These are phyloP conservation scores for Corylus heterophylla DNA, from an alignment of 306 rosid species.

Conservation along the genomic window DNA sequence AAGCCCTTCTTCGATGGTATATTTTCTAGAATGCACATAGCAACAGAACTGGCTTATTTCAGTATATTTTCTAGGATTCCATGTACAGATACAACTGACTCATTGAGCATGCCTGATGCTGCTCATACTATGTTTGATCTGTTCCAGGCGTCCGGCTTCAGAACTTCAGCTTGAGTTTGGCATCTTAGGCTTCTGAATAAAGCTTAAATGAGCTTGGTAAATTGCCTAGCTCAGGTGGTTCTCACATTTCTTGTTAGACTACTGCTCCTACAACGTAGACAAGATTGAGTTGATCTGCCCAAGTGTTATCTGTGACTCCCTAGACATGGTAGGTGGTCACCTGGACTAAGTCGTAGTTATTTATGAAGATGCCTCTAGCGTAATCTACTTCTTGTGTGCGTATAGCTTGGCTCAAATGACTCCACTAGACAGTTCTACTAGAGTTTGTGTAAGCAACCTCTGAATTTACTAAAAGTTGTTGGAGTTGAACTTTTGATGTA, in stretches of 20 bases:
- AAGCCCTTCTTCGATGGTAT: not conserved
- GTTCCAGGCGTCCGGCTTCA: not conserved
- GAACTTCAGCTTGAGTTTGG: not conserved
- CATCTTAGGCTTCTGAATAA: not conserved
- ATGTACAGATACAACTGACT: not conserved
- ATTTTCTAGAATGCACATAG: not conserved
- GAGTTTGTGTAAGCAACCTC: not conserved
- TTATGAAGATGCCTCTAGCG: not conserved
- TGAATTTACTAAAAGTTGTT: not conserved
- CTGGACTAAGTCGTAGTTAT: not conserved
- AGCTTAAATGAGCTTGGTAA: constrained; percentile 1
- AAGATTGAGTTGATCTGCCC: not conserved
- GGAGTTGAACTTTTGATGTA: not conserved
- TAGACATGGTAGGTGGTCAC: not conserved
- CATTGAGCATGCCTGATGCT: not conserved
- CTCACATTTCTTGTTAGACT: not conserved
- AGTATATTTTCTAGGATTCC: not conserved
- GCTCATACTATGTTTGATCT: not conserved
- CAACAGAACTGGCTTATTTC: not conserved
- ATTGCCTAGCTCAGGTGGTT: not conserved
- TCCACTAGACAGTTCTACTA: not conserved
- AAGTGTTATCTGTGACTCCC: not conserved
- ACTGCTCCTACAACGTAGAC: not conserved
- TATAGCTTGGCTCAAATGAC: not conserved
- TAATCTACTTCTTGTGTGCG: not conserved